Evolutionary conservation across 495 filamentous ascomycete genomes (phyloP), one percentile per base, ranked within the genome.

Genomic region (Podospora sp.): DNA sequence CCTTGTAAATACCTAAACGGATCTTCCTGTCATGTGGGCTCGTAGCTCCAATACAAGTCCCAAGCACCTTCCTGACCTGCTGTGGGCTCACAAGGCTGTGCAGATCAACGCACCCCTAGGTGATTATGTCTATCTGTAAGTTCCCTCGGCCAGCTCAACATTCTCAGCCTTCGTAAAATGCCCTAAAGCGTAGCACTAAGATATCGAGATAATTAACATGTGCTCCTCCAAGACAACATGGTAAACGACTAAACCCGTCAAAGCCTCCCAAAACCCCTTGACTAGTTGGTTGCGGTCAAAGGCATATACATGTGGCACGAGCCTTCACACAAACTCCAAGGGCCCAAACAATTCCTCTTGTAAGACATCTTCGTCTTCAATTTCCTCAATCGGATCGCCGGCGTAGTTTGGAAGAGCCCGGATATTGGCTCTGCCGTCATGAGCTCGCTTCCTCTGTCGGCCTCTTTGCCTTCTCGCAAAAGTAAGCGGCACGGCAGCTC

Each of bases 341-440:
- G 52, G 1, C 3, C 52, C 52, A 55, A 55, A 55, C n/a, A 55
- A 14, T 16, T 6, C 5, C 20, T 6, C 16, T 11, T 55, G 20
- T 55, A n/a, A 12, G 20, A 24, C 52, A 35, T 29, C 60, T 20
- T 75, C 63, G 0, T 79, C 76, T 60, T 77, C 75, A 62, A 81
- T 73, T 4, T 82, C 81, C 66, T 83, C 80, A 35, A 82, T 82
- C 8, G 80, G 80, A 67, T 83, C 81, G 22, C 72, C 75, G 25
- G 72, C 74, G 67, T 81, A 82, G 68, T 79, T 76, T 0, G 81
- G 81, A 11, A 82, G 69, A 7, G 69, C 70, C 51, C 79, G 71
- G 56, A 82, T 83, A 71, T 81, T 69, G 0, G 78, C 73, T 29
- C 79, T 78, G 20, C 78, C 79, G 65, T 80, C 78, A 18, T 20